These are phyloP conservation scores for Fusarium abutilonis DNA, from an alignment of 2,329 filamentous ascomycete genomes.

Conservation along the genomic window DNA sequence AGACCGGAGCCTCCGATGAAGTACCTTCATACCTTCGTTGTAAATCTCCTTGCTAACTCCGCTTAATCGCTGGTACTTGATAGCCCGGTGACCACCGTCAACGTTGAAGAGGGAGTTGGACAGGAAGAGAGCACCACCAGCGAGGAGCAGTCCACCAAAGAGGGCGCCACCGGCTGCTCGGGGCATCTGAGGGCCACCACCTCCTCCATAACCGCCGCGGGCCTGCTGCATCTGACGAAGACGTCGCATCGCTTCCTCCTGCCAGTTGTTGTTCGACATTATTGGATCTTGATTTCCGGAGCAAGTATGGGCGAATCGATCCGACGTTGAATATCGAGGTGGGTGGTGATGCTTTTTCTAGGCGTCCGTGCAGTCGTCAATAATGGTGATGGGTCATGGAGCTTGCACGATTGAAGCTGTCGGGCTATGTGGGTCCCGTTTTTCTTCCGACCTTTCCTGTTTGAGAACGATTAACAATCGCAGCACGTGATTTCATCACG, in stretches of 20 bases:
- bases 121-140: conserved; percentile 62
- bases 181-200: conserved; percentile 56
- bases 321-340: conserved; percentile 29
- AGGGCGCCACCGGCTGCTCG: conserved; percentile 54
- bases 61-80: conserved; percentile 94
- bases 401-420: conserved; percentile 45
- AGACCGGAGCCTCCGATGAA: conserved; percentile 24
- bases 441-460: conserved; percentile 42
- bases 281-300: conserved; percentile 10
- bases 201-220: conserved; percentile 56
- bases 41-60: conserved; percentile 98
- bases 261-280: conserved; percentile 55
- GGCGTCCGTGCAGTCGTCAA: conserved; percentile 32
- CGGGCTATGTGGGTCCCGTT: conserved; percentile 40
- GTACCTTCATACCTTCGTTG: conserved; percentile 74
- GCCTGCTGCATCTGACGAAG: conserved; percentile 60
- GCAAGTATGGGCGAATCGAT: conserved; percentile 15
- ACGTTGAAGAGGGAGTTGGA: conserved; percentile 79
- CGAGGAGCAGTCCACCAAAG: conserved; percentile 56
- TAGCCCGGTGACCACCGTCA: conserved; percentile 97
- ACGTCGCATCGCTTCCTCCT: conserved; percentile 62
- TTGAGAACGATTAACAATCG: conserved; percentile 21
- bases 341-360: conserved; percentile 27
- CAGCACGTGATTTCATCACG: not conserved
- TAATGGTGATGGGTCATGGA: conserved; percentile 41